Evolutionary conservation across 2,329 filamentous ascomycete species (phyloP), one percentile per base, ranked within the genome.

Genomic region (Diaporthe ampelina): DNA sequence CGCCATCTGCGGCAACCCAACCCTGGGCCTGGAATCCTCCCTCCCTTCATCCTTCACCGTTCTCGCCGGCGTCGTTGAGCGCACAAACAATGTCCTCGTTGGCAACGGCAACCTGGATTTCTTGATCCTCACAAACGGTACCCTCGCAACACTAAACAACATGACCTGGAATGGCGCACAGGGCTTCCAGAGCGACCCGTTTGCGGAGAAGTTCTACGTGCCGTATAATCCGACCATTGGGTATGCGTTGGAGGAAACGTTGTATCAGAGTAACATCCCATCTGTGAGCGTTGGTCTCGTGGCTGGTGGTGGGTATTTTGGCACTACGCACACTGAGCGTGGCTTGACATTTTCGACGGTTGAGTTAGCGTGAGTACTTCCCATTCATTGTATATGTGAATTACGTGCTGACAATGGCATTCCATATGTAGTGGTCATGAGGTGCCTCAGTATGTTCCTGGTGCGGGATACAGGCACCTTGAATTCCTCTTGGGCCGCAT

Each of bases 131-230:
- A 83, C 85, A 76, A 92, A 94, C 76, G 92, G 92, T 8, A 90
- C 90, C 0, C 84, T 93, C 5, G 82, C 92, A 56, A 88, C 88
- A 1, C 90, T 94, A 69, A 91, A 94, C 79, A 94, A 94, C 81
- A 92, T 94, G 90, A 94, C 91, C 0, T 94, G 90, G 90, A 88
- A 89, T 70, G 92, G 91, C 4, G 80, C 83, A 0, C 91, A 92
- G 77, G 92, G 92, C 0, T 94, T 94, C 84, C 87, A 89, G 65
- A 79, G 81, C 0, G 82, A 83, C 0, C 91, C 91, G 0, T 74
- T 72, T 50, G 32, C 32, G 17, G 71, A 73, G 35, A 61, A 70
- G 43, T 69, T 76, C 56, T 73, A 74, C 19, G 74, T 74, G 54
- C 74, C 74, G 4, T 75, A 75, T 58, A 70, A 70, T 56, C 71